Evolutionary conservation across 2,329 filamentous ascomycete genomes (phyloP).

Genomic region (Colletotrichum musicola): DNA sequence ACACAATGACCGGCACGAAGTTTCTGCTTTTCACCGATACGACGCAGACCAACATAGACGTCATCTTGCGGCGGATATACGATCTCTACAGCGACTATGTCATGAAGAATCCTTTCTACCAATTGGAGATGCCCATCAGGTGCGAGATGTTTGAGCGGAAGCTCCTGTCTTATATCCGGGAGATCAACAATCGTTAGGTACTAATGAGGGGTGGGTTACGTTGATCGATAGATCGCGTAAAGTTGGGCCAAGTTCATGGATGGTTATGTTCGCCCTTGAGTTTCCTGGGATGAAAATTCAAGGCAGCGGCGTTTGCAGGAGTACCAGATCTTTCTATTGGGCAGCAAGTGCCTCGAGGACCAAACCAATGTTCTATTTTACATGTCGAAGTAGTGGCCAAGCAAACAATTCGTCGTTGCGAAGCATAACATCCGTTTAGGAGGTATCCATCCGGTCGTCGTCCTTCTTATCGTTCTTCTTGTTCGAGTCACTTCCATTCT

Average conservation of each 20-base stretch:
- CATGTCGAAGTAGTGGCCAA: slow-evolving; percentile 31
- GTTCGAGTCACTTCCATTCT: slow-evolving; percentile 66
- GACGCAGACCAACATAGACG: slow-evolving; percentile 87
- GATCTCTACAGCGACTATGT: slow-evolving; percentile 97
- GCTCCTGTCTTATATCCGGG: slow-evolving; percentile 82
- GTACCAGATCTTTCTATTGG: slow-evolving; percentile 36
- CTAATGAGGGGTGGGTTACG: slow-evolving; percentile 24
- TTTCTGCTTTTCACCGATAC: slow-evolving; percentile 95
- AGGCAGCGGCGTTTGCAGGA: slow-evolving; percentile 35
- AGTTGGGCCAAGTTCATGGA: background rate
- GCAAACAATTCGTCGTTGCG: slow-evolving; percentile 15
- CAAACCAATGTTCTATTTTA: slow-evolving; percentile 39
- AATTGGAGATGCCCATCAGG: slow-evolving; percentile 95
- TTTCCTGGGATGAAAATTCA: slow-evolving; percentile 10
- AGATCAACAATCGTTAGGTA: slow-evolving; percentile 70
- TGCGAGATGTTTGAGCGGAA: slow-evolving; percentile 96
- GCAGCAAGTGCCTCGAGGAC: slow-evolving; percentile 31
- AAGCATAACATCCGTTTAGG: slow-evolving; percentile 58
- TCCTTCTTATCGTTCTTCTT: slow-evolving; percentile 60
- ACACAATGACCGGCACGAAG: slow-evolving; percentile 93
- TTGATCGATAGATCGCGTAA: too few relatives aligned
- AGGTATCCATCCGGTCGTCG: slow-evolving; percentile 91
- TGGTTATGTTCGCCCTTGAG: background rate
- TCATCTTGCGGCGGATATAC: slow-evolving; percentile 86
- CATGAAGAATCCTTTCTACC: slow-evolving; percentile 99